Evolutionary conservation across 2,329 filamentous ascomycete genomes (phyloP).

Genomic region (Pestalotiopsis fici): DNA sequence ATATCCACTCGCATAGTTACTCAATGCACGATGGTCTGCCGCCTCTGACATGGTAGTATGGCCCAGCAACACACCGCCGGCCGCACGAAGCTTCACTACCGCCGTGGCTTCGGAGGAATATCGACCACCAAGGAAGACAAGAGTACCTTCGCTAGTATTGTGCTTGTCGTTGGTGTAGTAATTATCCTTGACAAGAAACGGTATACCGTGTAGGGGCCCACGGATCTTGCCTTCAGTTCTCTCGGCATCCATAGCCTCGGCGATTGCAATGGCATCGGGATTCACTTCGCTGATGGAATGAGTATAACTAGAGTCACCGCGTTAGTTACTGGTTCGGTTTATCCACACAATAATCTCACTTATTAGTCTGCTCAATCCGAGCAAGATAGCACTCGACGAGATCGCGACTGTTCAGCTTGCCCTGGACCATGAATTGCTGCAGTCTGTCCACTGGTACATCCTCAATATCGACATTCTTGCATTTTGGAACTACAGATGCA

Average conservation of each 20-base stretch:
- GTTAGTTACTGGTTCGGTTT: neutral
- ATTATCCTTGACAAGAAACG: conserved; percentile 71
- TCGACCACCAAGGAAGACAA: conserved; percentile 62
- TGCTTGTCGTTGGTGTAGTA: neutral
- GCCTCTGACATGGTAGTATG: conserved; percentile 68
- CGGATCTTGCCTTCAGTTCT: conserved; percentile 55
- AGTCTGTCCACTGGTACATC: conserved; percentile 14
- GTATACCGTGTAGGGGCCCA: conserved; percentile 74
- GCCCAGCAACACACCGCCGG: conserved; percentile 61
- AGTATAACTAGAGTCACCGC: neutral
- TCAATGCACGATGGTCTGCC: conserved; percentile 42
- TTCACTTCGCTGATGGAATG: conserved; percentile 67
- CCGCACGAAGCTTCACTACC: conserved; percentile 36
- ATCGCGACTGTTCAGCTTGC: conserved; percentile 11
- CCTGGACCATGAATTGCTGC: conserved; percentile 11
- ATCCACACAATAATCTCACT: neutral
- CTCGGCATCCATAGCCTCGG: conserved; percentile 60
- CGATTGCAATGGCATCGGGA: conserved; percentile 66
- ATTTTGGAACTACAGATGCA: neutral
- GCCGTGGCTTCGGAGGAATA: conserved; percentile 54
- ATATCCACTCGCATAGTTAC: conserved; percentile 46
- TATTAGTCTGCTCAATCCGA: conserved; percentile 12
- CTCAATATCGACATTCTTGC: conserved; percentile 10
- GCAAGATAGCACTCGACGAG: conserved; percentile 15
- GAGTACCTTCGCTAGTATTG: neutral